These are phyloP conservation scores for Dactylellina leptospora DNA, from an alignment of 2,329 filamentous ascomycete genomes.

Conservation along the genomic window DNA sequence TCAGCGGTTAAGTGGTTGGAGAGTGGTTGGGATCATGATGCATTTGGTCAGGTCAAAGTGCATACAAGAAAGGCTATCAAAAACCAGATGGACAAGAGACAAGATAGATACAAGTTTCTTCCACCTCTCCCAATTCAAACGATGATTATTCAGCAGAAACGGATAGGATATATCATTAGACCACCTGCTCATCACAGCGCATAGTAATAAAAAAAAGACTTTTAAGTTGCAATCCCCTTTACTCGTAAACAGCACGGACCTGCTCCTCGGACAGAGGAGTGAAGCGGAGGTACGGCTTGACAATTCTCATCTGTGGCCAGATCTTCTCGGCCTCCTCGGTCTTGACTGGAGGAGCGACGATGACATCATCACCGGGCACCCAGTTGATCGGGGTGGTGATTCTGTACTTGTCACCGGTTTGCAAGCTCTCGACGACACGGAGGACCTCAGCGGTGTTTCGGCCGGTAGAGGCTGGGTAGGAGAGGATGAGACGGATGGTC, in stretches of 20 bases:
- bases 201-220: conserved; percentile 24
- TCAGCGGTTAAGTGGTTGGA: too few species aligned
- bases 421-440: conserved; percentile 68
- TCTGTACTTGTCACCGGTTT: conserved; percentile 69
- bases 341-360: conserved; percentile 69
- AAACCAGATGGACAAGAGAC: conserved; percentile 10
- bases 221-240: conserved; percentile 12
- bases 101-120: background rate
- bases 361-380: conserved; percentile 64
- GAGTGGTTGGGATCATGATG: conserved; percentile 30
- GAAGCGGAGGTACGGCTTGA: conserved; percentile 71
- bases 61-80: conserved; percentile 29
- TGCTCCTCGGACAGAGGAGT: conserved; percentile 69
- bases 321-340: conserved; percentile 70
- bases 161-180: background rate
- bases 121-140: background rate
- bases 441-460: conserved; percentile 69
- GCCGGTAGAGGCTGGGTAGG: conserved; percentile 71
- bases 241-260: conserved; percentile 62
- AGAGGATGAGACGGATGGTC: conserved; percentile 70
- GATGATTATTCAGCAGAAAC: background rate
- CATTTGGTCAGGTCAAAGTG: conserved; percentile 29
- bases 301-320: conserved; percentile 69
- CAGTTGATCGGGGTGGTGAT: conserved; percentile 70
- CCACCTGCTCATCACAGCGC: conserved; percentile 1